Evolutionary conservation across 1,284 basidiomycete species (phyloP), one percentile per base, ranked within the genome.

Genomic region (Laetiporus sulphureus): DNA sequence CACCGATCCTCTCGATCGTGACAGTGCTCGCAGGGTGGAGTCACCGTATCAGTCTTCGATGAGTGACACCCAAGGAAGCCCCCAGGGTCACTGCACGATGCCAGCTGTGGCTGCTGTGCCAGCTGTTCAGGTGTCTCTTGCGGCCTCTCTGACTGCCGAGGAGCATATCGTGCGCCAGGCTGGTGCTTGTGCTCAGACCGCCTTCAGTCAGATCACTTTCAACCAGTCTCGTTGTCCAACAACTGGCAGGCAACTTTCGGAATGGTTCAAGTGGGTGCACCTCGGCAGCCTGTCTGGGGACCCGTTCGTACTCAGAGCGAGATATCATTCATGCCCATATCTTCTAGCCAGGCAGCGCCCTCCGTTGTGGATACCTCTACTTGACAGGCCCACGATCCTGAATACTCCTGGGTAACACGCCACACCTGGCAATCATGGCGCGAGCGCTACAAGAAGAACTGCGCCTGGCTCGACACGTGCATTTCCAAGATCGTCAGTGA

Each of bases 391-490:
- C 60, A 62, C 40, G 78, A 85, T 48, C 79, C 81, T 1, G 81
- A 83, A 46, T 87, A 76, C 54, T 68, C 71, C 2, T 89, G 85
- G 85, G 86, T 86, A 18, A 71, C 67, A 19, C 75, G 84, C 13
- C 85, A 89, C 56, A 86, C 85, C 8, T 89, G 85, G 85, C 84
- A 88, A 49, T 89, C 86, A 13, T 89, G 85, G 85, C 75, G 86
- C 29, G 85, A 89, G 56, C 72, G 86, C 21, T 89, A 89, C 64
- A 88, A 88, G 66, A 89, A 89, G 61, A 83, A 89, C 49, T 65
- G 79, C 0, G 56, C 64, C 1, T 74, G 83, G 6, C 70, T 89
- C 32, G 83, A 88, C 55, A 56, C 55, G 15, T 63, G 75, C 42
- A 86, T 89, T 38, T 61, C 74, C 2, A 63, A 65, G 12, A 77